Evolutionary conservation across 2,329 filamentous ascomycete genomes (phyloP).

Genomic region (Thielaviopsis populi): DNA sequence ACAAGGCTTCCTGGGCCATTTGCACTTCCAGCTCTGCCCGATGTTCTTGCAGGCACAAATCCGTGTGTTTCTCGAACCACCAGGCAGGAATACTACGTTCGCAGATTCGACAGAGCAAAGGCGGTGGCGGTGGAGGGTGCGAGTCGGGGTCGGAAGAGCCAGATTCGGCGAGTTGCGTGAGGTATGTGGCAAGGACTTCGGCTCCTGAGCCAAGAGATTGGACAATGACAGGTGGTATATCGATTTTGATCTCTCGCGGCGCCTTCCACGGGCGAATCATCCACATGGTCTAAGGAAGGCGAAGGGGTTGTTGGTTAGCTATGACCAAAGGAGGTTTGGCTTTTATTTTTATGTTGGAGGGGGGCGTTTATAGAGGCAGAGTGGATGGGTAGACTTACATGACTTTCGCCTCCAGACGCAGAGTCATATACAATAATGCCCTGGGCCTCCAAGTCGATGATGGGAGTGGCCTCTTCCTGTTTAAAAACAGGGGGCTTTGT

Average conservation of each 20-base stretch:
- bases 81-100: slow-evolving; percentile 93
- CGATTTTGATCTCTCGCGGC: slow-evolving; percentile 87
- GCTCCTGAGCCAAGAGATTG: slow-evolving; percentile 89
- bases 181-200: slow-evolving; percentile 83
- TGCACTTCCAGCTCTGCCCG: slow-evolving; percentile 96
- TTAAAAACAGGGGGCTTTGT: slow-evolving; percentile 27
- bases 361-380: neutral
- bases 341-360: neutral
- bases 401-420: slow-evolving; percentile 70
- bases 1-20: slow-evolving; percentile 79
- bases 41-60: slow-evolving; percentile 89
- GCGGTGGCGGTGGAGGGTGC: slow-evolving; percentile 66
- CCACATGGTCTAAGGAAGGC: slow-evolving; percentile 72
- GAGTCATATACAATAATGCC: slow-evolving; percentile 97
- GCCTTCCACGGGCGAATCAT: slow-evolving; percentile 89
- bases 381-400: slow-evolving; percentile 46
- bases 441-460: slow-evolving; percentile 79
- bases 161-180: slow-evolving; percentile 75
- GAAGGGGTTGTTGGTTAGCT: slow-evolving; percentile 20
- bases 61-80: slow-evolving; percentile 99
- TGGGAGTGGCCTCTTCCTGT: slow-evolving; percentile 27
- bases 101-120: slow-evolving; percentile 89
- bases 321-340: neutral
- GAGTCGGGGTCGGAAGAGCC: slow-evolving; percentile 60
- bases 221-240: slow-evolving; percentile 75